Evolutionary conservation across 116 monocot genomes (phyloP).

Genomic region (Dioscorea cayenensis): DNA sequence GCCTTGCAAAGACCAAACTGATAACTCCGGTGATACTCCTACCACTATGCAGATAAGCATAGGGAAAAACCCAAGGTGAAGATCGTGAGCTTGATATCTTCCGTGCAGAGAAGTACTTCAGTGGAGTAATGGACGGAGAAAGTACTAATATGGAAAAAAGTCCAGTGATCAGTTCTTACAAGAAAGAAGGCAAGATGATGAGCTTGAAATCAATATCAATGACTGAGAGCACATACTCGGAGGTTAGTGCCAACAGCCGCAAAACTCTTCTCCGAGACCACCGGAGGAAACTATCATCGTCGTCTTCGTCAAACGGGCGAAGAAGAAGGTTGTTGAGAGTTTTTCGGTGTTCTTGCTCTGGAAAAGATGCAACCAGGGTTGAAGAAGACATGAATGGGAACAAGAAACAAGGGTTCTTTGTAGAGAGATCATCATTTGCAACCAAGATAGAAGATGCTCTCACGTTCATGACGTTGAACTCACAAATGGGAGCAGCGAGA

Average conservation of each 20-base stretch:
- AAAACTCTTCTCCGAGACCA: slow-evolving; percentile 14
- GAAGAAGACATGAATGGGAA: background rate
- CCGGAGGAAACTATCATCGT: background rate
- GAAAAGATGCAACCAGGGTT: background rate
- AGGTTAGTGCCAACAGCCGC: slow-evolving; percentile 31
- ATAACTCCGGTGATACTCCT: background rate
- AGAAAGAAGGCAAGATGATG: background rate
- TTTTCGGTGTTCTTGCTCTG: slow-evolving; percentile 30
- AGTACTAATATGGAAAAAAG: background rate
- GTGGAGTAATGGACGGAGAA: slow-evolving; percentile 21
- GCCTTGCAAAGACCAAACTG: slow-evolving; percentile 4
- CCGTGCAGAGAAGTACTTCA: slow-evolving; percentile 62
- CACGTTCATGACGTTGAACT: background rate
- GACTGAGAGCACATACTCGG: slow-evolving; percentile 16
- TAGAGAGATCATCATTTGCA: background rate
- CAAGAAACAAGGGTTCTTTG: background rate
- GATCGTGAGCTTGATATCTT: slow-evolving; percentile 57
- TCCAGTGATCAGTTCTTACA: background rate
- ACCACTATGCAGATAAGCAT: background rate
- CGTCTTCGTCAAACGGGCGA: background rate
- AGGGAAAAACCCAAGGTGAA: background rate
- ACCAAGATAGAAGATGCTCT: background rate
- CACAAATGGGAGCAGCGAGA: background rate
- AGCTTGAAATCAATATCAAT: slow-evolving; percentile 4
- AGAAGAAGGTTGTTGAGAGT: slow-evolving; percentile 15